These are phyloP conservation scores for Picea abies DNA, from an alignment of 83 land plant species.

Conservation along the genomic window DNA sequence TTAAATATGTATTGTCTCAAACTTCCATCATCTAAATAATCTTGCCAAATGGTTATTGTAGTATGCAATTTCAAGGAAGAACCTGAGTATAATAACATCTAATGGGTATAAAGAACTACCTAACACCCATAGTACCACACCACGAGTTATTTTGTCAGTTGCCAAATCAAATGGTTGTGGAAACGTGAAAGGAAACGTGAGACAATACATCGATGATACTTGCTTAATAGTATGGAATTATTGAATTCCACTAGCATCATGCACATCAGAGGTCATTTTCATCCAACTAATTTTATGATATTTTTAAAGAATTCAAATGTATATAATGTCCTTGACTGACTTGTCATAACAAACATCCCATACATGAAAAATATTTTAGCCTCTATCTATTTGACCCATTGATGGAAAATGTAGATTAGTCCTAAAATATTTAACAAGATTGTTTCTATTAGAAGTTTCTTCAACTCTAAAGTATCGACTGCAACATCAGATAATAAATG, in stretches of 20 bases:
- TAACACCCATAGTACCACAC: slow-evolving; percentile 14
- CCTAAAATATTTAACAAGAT: too few relatives aligned
- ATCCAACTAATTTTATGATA: not conserved
- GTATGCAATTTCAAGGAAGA: not conserved
- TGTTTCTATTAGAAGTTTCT: not conserved
- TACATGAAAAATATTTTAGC: not conserved
- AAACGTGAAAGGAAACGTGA: not conserved
- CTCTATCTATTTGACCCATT: not conserved
- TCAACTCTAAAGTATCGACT: not conserved
- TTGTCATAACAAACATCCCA: not conserved
- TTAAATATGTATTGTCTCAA: not conserved
- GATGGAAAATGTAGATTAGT: not conserved
- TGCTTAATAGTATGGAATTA: not conserved
- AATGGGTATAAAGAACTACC: not conserved
- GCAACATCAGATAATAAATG: not conserved
- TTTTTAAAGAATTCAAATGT: not conserved
- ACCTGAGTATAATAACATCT: not conserved
- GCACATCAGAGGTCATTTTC: not conserved
- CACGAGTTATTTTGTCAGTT: not conserved
- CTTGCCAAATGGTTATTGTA: not conserved
- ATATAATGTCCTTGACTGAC: not conserved
- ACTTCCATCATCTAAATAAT: not conserved
- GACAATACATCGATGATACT: not conserved
- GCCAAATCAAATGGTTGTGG: slow-evolving; percentile 16
- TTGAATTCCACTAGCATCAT: not conserved